These are phyloP conservation scores for Suillus americanus DNA, from an alignment of 768 basidiomycete species.

Conservation along the genomic window DNA sequence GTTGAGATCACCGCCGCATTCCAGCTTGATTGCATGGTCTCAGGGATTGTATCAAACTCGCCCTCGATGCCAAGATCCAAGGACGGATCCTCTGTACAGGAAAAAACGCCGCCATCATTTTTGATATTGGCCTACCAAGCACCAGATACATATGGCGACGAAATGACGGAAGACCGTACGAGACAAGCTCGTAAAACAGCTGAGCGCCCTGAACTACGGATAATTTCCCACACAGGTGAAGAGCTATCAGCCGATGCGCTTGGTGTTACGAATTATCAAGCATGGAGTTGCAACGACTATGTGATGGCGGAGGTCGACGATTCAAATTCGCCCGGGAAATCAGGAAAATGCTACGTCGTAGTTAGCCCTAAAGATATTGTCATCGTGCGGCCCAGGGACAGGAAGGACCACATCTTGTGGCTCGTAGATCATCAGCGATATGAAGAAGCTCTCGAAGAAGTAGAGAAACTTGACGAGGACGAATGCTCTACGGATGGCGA, in stretches of 20 bases:
- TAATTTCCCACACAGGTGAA: constrained; percentile 87
- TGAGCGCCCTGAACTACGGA: constrained; percentile 90
- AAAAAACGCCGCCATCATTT: constrained; percentile 60
- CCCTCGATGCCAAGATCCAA: constrained; percentile 30
- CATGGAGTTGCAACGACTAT: constrained; percentile 94
- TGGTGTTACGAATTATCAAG: constrained; percentile 71
- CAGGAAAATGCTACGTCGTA: constrained; percentile 71
- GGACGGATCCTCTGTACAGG: constrained; percentile 19
- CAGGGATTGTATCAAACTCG: constrained; percentile 83
- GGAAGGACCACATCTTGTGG: constrained; percentile 90
- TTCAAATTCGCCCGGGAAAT: constrained; percentile 15
- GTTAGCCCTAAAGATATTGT: constrained; percentile 86
- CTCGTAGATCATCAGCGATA: constrained; percentile 82
- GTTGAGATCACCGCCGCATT: constrained; percentile 92
- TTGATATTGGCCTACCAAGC: constrained; percentile 87
- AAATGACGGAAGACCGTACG: constrained; percentile 68
- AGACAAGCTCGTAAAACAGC: constrained; percentile 82
- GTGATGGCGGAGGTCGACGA: constrained; percentile 53
- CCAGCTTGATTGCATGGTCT: constrained; percentile 93
- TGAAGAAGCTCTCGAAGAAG: constrained; percentile 84
- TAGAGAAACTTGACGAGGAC: constrained; percentile 58
- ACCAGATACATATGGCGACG: constrained; percentile 66
- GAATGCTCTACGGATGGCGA: constrained; percentile 30
- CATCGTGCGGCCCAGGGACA: constrained; percentile 83
- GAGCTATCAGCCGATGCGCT: constrained; percentile 86